phyloP scores from a whole-genome alignment of 1,139 yeast species.

The Geotrichum candidum region DNA sequence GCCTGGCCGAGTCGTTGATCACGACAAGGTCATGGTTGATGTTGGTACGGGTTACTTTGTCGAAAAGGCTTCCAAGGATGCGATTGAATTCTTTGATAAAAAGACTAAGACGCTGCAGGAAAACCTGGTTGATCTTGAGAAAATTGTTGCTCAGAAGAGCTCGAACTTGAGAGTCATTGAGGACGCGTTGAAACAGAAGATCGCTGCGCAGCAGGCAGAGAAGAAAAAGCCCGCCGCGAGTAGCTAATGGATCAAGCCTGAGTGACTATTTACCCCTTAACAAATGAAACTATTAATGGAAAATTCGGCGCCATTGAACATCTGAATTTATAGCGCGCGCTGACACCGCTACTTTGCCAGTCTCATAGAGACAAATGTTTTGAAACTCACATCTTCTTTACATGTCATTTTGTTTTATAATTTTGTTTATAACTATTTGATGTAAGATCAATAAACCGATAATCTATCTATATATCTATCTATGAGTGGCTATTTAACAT shows the following conservation, averaged over 20 bases:
- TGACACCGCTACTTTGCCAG: too few relatives aligned
- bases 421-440: too few relatives aligned
- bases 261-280: neutral
- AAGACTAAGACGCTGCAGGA: constrained; percentile 67
- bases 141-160: constrained; percentile 46
- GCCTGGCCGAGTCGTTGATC: constrained; percentile 60
- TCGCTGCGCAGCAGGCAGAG: constrained; percentile 9
- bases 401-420: too few relatives aligned
- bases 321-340: too few relatives aligned
- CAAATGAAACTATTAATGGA: neutral
- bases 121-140: constrained; percentile 69
- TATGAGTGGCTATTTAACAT: neutral
- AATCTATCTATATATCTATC: too few relatives aligned
- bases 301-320: too few relatives aligned
- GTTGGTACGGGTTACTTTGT: constrained; percentile 95
- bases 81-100: constrained; percentile 64
- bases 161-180: constrained; percentile 33
- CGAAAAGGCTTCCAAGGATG: constrained; percentile 65
- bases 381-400: too few relatives aligned
- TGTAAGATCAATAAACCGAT: too few relatives aligned
- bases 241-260: neutral
- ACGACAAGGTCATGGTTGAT: constrained; percentile 63
- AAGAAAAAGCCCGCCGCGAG: constrained; percentile 1
- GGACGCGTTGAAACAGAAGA: constrained; percentile 20
- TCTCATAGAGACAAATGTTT: too few relatives aligned